Evolutionary conservation across 2,329 filamentous ascomycete species (phyloP).

Genomic region (Trichophyton equinum): DNA sequence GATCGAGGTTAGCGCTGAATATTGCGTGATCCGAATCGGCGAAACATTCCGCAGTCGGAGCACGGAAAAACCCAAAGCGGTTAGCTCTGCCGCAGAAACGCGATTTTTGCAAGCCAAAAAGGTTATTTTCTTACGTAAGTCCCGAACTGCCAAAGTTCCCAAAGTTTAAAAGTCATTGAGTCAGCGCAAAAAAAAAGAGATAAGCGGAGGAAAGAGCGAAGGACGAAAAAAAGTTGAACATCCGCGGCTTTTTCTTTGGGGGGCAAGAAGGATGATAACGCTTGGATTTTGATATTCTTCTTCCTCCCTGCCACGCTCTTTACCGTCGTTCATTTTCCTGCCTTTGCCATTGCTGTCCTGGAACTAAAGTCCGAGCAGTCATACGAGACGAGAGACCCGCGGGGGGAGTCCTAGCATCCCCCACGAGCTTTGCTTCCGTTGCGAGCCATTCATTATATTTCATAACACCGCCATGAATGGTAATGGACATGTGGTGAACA

Average conservation of each 20-base stretch:
- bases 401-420: not conserved
- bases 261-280: not conserved
- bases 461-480: conserved; percentile 9
- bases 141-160: not conserved
- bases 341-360: not conserved
- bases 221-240: not conserved
- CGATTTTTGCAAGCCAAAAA: not conserved
- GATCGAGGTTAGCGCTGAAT: not conserved
- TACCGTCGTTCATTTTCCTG: not conserved
- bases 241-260: not conserved
- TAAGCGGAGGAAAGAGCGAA: not conserved
- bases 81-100: not conserved
- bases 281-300: not conserved
- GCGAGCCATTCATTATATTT: not conserved
- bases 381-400: not conserved
- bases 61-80: not conserved
- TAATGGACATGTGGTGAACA: conserved; percentile 14
- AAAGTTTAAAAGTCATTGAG: not conserved
- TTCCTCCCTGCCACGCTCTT: not conserved
- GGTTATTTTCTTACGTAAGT: not conserved
- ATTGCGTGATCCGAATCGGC: conserved; percentile 8
- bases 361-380: not conserved
- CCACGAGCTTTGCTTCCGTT: not conserved
- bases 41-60: not conserved
- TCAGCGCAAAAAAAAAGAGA: not conserved